Evolutionary conservation across 2,329 filamentous ascomycete species (phyloP).

Genomic region (Endocalyx cinctus): DNA sequence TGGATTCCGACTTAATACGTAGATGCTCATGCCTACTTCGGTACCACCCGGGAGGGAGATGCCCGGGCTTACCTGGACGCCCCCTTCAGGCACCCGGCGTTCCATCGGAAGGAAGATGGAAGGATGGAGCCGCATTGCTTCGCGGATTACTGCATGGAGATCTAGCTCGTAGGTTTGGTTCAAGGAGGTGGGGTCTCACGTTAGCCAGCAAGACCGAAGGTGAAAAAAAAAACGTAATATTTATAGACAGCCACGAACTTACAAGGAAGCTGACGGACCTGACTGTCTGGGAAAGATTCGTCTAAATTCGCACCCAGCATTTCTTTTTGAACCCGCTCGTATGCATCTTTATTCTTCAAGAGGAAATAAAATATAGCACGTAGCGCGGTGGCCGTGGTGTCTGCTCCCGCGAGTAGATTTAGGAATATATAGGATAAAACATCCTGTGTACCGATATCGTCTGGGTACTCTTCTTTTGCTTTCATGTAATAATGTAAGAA

Average conservation of each 20-base stretch:
- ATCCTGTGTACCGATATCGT: constrained; percentile 23
- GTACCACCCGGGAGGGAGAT: constrained; percentile 35
- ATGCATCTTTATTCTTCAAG: constrained; percentile 25
- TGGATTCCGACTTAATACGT: constrained; percentile 33
- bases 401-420: constrained; percentile 33
- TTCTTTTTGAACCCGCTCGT: constrained; percentile 21
- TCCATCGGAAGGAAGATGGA: constrained; percentile 43
- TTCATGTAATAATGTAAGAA: constrained; percentile 31
- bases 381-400: constrained; percentile 32
- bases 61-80: constrained; percentile 32
- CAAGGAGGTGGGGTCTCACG: too few relatives aligned
- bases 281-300: too few relatives aligned
- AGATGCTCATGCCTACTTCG: constrained; percentile 31
- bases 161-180: too few relatives aligned
- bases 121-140: constrained; percentile 46
- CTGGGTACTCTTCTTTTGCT: constrained; percentile 21
- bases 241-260: too few relatives aligned
- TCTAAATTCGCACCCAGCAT: too few relatives aligned
- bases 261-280: too few relatives aligned
- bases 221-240: too few relatives aligned
- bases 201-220: too few relatives aligned
- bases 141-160: constrained; percentile 48
- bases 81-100: constrained; percentile 40
- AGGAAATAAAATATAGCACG: constrained; percentile 32
- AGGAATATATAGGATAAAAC: too few relatives aligned